Evolutionary conservation across 495 filamentous ascomycete species (phyloP).

Genomic region (Penicillium alfredii): DNA sequence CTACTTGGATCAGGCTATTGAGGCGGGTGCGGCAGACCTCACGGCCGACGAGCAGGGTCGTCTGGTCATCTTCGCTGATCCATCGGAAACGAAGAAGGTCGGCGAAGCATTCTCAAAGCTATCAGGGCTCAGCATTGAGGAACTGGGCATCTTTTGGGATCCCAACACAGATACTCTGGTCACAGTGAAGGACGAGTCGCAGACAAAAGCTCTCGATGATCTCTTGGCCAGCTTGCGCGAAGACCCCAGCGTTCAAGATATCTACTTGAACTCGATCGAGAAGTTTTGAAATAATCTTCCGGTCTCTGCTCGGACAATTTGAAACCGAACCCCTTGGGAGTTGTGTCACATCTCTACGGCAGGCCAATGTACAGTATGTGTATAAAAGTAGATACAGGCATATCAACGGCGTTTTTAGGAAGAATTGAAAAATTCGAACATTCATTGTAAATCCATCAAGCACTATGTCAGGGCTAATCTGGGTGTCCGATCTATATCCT

Average conservation of each 20-base stretch:
- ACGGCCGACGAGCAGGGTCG: slow-evolving; percentile 63
- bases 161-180: slow-evolving; percentile 74
- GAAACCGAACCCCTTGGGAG: neutral
- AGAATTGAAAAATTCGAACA: neutral
- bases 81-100: slow-evolving; percentile 58
- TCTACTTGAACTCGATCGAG: slow-evolving; percentile 56
- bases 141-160: slow-evolving; percentile 77
- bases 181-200: slow-evolving; percentile 42
- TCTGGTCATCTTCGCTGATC: slow-evolving; percentile 69
- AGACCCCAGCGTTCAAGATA: slow-evolving; percentile 57
- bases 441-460: too few species aligned
- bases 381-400: slow-evolving; percentile 15
- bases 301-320: neutral
- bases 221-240: slow-evolving; percentile 41
- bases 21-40: slow-evolving; percentile 79
- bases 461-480: too few species aligned
- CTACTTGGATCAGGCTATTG: slow-evolving; percentile 75
- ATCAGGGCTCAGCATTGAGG: slow-evolving; percentile 58
- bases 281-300: slow-evolving; percentile 26
- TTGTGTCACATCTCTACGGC: neutral
- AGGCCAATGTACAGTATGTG: slow-evolving; percentile 19
- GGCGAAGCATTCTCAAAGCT: slow-evolving; percentile 53
- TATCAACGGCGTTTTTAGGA: slow-evolving; percentile 12
- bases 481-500: too few species aligned
- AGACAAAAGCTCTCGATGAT: slow-evolving; percentile 50